Percentiles rank a stretch among this genome's conserved stretches.
phyloP scores from a whole-genome alignment of 495 filamentous ascomycete genomes.

The Tuber calosporum region DNA sequence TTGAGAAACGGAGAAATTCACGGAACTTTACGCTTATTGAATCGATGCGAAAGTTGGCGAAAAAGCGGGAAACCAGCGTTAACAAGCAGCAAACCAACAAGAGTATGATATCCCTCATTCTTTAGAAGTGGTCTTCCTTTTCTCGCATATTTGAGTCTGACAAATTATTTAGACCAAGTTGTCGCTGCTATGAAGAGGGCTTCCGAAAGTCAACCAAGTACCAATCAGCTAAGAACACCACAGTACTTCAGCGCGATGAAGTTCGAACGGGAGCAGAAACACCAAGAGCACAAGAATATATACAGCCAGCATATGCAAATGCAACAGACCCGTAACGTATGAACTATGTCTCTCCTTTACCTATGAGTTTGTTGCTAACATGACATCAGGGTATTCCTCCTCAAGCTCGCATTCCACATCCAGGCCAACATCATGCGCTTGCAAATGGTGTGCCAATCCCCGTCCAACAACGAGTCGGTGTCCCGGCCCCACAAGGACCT shows the following conservation, averaged over 20 bases:
- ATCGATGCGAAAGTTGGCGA: constrained; percentile 88
- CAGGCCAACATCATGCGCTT: constrained; percentile 22
- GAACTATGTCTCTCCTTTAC: constrained; percentile 6
- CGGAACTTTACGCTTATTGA: constrained; percentile 83
- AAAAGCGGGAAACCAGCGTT: constrained; percentile 75
- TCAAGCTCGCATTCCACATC: constrained; percentile 29
- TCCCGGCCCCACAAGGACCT: background rate
- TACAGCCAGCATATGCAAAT: constrained; percentile 25
- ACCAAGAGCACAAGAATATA: constrained; percentile 61
- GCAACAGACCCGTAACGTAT: constrained; percentile 20
- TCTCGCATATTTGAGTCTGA: background rate
- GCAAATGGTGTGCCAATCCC: constrained; percentile 29
- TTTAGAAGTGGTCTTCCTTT: background rate
- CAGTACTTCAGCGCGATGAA: constrained; percentile 83
- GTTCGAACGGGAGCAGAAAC: constrained; percentile 71
- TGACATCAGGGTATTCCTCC: constrained; percentile 9
- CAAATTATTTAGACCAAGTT: constrained; percentile 7
- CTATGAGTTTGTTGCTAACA: background rate
- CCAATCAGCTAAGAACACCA: constrained; percentile 57
- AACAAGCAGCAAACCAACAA: constrained; percentile 71
- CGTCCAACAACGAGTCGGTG: constrained; percentile 6
- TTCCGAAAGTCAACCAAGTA: constrained; percentile 38
- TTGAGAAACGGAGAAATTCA: constrained; percentile 76
- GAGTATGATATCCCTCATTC: constrained; percentile 27
- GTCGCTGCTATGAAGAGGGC: constrained; percentile 43